Conservation (phyloP, 805 yeast species). For the Nakazawaea laoshanensis region DNA sequence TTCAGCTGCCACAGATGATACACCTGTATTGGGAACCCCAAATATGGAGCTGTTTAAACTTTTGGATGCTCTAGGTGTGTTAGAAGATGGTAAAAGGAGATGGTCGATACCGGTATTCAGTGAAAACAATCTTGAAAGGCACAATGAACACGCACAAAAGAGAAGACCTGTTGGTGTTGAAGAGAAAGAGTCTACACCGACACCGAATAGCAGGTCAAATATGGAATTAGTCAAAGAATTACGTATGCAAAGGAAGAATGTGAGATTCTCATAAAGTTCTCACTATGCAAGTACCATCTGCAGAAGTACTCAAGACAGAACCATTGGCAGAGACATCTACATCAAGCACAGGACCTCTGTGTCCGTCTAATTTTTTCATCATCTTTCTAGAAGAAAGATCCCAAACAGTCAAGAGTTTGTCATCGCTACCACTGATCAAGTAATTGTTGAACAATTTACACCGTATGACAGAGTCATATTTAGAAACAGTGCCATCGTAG, state of each 20-base stretch:
- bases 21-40: slow-evolving; percentile 11
- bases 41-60: slow-evolving; percentile 13
- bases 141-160: slow-evolving; percentile 14
- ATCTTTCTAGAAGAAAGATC: slow-evolving; percentile 42
- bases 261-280: slow-evolving; percentile 21
- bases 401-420: slow-evolving; percentile 53
- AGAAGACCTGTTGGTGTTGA: slow-evolving; percentile 4
- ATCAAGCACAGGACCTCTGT: slow-evolving; percentile 53
- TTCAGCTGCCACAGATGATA: slow-evolving; percentile 16
- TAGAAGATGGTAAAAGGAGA: slow-evolving; percentile 4
- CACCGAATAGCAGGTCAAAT: slow-evolving; percentile 4
- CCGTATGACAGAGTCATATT: slow-evolving; percentile 44
- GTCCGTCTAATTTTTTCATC: slow-evolving; percentile 46
- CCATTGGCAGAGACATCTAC: slow-evolving; percentile 41
- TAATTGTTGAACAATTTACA: slow-evolving; percentile 33
- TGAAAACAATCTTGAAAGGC: slow-evolving; percentile 18
- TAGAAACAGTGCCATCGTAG: slow-evolving; percentile 51
- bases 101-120: slow-evolving; percentile 32
- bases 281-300: slow-evolving; percentile 48
- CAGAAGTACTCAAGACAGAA: slow-evolving; percentile 37
- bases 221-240: slow-evolving; percentile 6
- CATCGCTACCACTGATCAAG: slow-evolving; percentile 54
- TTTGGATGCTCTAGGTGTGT: slow-evolving; percentile 17
- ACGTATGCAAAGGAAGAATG: slow-evolving; percentile 9
- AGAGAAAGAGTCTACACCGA: too few relatives aligned